A percentile compares a stretch with the other conserved stretches of the same genome.
Conservation (phyloP, 441 rosid species). For the Euphorbia celastroides region DNA sequence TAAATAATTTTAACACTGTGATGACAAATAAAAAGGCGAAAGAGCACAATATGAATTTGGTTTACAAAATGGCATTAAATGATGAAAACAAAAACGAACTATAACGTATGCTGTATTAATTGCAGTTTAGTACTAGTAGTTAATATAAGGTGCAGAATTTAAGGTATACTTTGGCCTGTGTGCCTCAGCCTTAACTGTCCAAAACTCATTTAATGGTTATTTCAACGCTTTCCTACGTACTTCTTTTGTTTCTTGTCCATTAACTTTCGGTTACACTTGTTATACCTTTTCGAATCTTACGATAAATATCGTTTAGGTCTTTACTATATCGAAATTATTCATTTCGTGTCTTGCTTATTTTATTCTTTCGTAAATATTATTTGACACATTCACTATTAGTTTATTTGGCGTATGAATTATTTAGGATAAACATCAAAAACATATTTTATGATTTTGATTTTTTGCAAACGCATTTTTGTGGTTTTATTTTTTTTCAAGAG, state of each 20-base stretch:
- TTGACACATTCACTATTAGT: too few species aligned
- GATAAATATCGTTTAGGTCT: too few species aligned
- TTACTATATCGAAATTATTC: not conserved
- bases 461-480: too few species aligned
- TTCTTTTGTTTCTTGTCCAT: not conserved
- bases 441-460: too few species aligned
- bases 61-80: conserved; percentile 17
- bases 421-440: too few species aligned
- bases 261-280: not conserved
- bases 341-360: too few species aligned
- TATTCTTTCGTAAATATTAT: too few species aligned
- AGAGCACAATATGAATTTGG: too few species aligned
- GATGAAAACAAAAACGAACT: conserved; percentile 2
- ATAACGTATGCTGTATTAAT: not conserved
- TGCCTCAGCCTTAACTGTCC: conserved; percentile 5
- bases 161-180: conserved; percentile 12
- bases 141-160: conserved; percentile 7
- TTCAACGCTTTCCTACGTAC: not conserved
- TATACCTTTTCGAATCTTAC: not conserved
- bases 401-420: too few species aligned
- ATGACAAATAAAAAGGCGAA: too few species aligned
- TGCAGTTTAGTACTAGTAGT: not conserved
- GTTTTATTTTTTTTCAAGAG: too few species aligned
- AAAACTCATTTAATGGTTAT: not conserved
- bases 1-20: too few species aligned